phyloP scores from a whole-genome alignment of 169 alveolate species.

The Perkinsus chesapeaki region DNA sequence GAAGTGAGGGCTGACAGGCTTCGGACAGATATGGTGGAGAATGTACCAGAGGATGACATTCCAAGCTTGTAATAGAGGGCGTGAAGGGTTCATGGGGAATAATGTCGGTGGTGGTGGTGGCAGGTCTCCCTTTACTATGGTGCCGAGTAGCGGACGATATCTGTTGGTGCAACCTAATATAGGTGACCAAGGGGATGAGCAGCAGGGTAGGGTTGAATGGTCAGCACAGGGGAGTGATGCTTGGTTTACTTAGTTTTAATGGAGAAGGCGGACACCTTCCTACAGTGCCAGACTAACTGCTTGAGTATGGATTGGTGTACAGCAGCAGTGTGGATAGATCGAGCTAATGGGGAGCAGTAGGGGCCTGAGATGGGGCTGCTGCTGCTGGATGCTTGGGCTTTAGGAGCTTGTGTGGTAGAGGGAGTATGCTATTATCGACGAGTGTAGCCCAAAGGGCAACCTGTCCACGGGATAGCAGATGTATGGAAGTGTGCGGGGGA shows the following conservation, averaged over 20 bases:
- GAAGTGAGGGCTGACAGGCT: neutral
- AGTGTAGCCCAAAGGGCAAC: neutral
- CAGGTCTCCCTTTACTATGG: neutral
- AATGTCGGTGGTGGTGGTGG: neutral
- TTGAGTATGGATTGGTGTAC: neutral
- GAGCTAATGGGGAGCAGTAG: neutral
- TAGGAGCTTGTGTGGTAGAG: neutral
- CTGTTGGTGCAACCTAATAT: neutral
- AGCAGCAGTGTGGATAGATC: neutral
- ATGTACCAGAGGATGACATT: neutral
- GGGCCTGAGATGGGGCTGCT: neutral
- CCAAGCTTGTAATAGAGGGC: neutral
- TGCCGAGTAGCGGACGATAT: neutral
- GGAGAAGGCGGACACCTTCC: neutral
- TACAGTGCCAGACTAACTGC: neutral
- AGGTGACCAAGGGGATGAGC: neutral
- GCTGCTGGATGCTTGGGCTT: too few species aligned
- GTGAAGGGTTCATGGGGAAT: neutral
- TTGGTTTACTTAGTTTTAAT: neutral
- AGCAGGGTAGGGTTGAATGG: neutral
- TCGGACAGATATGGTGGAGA: neutral
- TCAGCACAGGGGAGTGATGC: neutral
- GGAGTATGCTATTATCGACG: neutral
- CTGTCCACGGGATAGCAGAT: neutral
- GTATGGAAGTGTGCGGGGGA: neutral